A percentile compares a stretch with the other conserved stretches of the same genome.
phyloP scores from a whole-genome alignment of 169 alveolate species.

The Plasmodium adleri region DNA sequence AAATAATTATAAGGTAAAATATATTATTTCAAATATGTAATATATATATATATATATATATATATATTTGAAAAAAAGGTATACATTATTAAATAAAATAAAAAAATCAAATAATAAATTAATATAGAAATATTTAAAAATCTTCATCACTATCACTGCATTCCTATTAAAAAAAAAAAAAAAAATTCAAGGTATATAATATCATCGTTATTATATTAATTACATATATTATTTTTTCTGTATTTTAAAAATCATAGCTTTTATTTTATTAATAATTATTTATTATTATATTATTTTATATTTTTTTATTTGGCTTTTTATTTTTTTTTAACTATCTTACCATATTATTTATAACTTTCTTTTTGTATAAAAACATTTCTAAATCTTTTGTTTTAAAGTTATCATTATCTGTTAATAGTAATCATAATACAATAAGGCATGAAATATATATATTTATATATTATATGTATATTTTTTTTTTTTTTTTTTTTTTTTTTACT shows the following conservation, averaged over 20 bases:
- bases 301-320: constrained; percentile 10
- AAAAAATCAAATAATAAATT: no score
- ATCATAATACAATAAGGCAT: neutral
- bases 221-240: no score
- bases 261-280: neutral
- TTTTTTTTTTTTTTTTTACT: constrained; percentile 14
- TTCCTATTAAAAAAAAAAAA: no score
- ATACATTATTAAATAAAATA: no score
- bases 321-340: constrained; percentile 20
- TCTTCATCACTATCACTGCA: no score
- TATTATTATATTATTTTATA: constrained; percentile 12
- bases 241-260: neutral
- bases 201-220: no score
- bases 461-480: constrained; percentile 1
- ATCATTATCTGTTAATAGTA: constrained; percentile 38
- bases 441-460: neutral
- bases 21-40: no score
- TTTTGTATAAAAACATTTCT: constrained; percentile 47
- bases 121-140: no score
- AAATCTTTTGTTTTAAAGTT: constrained; percentile 62
- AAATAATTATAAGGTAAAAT: no score
- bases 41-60: no score
- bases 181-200: no score
- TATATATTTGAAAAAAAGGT: no score
- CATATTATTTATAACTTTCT: constrained; percentile 57